Base-by-base conservation (phyloP, 768 basidiomycete species). In the Tylopilus sp. region DNA sequence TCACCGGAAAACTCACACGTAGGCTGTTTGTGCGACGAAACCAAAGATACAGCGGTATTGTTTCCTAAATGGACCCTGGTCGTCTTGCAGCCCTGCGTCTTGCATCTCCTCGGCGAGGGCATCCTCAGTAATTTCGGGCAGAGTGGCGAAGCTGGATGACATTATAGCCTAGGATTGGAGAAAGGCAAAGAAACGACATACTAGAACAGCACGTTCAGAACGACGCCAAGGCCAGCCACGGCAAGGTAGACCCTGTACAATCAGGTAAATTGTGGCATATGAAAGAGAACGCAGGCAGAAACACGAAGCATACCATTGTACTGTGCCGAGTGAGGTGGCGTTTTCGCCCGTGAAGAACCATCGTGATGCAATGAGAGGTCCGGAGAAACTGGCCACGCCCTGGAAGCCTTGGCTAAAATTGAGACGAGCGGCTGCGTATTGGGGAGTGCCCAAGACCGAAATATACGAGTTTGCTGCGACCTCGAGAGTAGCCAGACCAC, bases 381-480 rank as follows among this genome's bases (percentile, higher is more conserved):
- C 82, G 9, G 80, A 74, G 63, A 89, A 88, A 4, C 81, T 80
- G 0, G 87, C 86, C 39, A 90, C 73, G 21, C 86, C 88, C 61
- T 88, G 85, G 72, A 86, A 88, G 4, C 85, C 84, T 69, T 90
- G 88, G 53, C 85, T 85, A 66, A 89, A 86, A 65, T 88, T 88
- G 46, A 91, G 75, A 25, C 88, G 77, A 59, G 85, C 82, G 13
- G 86, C 85, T 43, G 86, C 86, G 64, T 83, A 83, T 59, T 81
- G 81, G 23, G 82, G 82, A 3, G 79, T 72, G 40, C 85, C 84
- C 44, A 87, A 70, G 31, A 87, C 82, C 17, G 85, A 69, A 55
- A 88, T 85, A 68, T 89, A 88, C n/a, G 86, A 86, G 69, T 90
- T 90, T 39, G 87, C 88, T 1, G 86, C 82, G 17, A 86, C 85